phyloP scores from a whole-genome alignment of 2,329 filamentous ascomycete species.

The Sporothrix mexicana region DNA sequence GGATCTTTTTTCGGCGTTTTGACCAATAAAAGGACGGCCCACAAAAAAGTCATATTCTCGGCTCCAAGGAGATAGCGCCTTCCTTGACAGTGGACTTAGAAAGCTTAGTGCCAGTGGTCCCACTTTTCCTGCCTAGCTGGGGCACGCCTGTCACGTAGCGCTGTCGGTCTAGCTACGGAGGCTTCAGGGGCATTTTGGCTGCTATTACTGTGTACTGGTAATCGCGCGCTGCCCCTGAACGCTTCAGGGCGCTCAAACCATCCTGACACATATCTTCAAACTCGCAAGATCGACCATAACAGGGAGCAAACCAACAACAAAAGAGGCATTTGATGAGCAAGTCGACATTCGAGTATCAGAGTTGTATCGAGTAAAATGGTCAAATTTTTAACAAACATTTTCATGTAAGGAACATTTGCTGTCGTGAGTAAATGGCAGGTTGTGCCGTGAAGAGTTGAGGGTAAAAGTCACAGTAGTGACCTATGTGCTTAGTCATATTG shows the following conservation, averaged over 20 bases:
- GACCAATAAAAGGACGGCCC: no score
- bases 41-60: no score
- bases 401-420: not conserved
- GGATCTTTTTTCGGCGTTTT: no score
- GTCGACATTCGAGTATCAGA: not conserved
- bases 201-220: not conserved
- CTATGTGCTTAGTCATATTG: constrained; percentile 29
- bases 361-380: not conserved
- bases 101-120: not conserved
- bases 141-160: not conserved
- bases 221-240: not conserved
- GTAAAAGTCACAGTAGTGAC: not conserved
- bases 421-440: not conserved
- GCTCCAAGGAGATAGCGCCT: no score
- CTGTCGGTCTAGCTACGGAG: constrained; percentile 4
- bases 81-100: not conserved
- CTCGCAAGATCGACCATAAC: constrained; percentile 15
- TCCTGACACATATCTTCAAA: constrained; percentile 40
- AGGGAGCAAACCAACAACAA: not conserved
- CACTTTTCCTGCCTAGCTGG: constrained; percentile 6
- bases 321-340: not conserved
- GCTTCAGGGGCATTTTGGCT: not conserved
- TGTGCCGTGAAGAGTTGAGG: not conserved
- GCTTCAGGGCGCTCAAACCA: constrained; percentile 39
- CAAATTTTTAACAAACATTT: not conserved